Evolutionary conservation across 2,329 filamentous ascomycete genomes (phyloP), one percentile per base, ranked within the genome.

Genomic region (Penicillium sp.): DNA sequence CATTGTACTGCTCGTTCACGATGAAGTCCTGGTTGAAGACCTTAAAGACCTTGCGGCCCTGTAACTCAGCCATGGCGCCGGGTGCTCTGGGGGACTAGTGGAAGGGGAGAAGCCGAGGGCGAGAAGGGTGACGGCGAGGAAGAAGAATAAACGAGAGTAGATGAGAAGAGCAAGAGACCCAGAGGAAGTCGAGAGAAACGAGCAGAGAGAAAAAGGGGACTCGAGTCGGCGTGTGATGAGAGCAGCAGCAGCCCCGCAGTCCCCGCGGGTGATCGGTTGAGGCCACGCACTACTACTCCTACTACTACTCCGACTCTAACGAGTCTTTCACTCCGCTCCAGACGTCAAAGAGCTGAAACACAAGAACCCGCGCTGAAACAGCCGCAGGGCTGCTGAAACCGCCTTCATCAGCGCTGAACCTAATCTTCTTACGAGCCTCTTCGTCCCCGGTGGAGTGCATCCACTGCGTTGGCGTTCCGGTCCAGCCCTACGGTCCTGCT

Each of bases 1-100:
- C 93, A 53, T 87, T 95, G 74, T 98, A 98, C 60, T 91, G 84
- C 71, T 97, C 91, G 67, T 97, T 93, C 62, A 97, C 93, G 58
- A 96, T 83, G 66, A 98, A 98, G 75, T 98, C 93, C 66, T 98
- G 93, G 77, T 96, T 96, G 75, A 98, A 98, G 68, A 98, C 90
- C 83, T 94, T 95, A 79, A 95, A 96, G 70, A 91, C 81, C 79
- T 95, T 96, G 71, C 89, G 84, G 64, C 82, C 82, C 50, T 74
- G 71, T 47, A 82, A 68, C 58, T 82, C 78, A 53, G 74, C 68
- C 79, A 83, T 83, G 59, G 41, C 47, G 49, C 42, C n/a, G 36
- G 25, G 28, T 29, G 27, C 36, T 28, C 28, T 33, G 30, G 38
- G 28, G 39, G 20, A 7, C n/a, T 30, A 19, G 28, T 36, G 29